Evolutionary conservation across 345 rosid species (phyloP), one percentile per base, ranked within the genome.

Genomic region (Dovyalis caffra): DNA sequence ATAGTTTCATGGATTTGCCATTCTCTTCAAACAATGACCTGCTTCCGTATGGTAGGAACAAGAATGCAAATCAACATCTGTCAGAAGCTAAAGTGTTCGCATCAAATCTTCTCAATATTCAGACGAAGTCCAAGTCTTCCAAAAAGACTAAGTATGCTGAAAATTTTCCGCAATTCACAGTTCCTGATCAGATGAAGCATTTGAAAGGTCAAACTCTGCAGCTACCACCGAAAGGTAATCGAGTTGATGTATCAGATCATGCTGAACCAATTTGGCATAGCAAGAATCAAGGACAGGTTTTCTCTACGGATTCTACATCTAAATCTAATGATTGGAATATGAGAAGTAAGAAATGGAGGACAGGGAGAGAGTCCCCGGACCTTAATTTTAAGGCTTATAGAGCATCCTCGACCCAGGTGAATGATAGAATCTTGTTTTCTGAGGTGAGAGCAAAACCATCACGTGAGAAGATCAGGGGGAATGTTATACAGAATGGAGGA

Each of bases 271-370:
- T 83, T 72, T 82, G 88, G 86, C 91, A 74, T 79, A 82, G 76
- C 72, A 85, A 80, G 69, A 81, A 77, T 47, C 86, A 76, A 67
- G 88, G 81, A 71, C 89, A 85, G 80, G 78, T 66, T 43, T 78
- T 86, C 51, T 66, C 89, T 62, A 49, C 78, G 69, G 91, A 92
- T 83, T 78, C 87, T 6, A 78, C 91, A 63, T 79, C 82, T 81
- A 83, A 79, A 74, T 77, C 86, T 79, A 88, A 88, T 69, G 88
- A 87, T 53, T 79, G 89, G 92, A 86, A 84, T 83, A 31, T 69
- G 67, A 87, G 83, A 85, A 85, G 85, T 84, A 90, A 89, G 87
- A 92, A 87, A 75, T 75, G 88, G 89, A 93, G 86, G 83, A 64
- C 72, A 26, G 87, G 77, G 73, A 87, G 78, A 76, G 87, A 87